Conservation (phyloP, 2,329 filamentous ascomycete species). For the Aspergillus flavus region DNA sequence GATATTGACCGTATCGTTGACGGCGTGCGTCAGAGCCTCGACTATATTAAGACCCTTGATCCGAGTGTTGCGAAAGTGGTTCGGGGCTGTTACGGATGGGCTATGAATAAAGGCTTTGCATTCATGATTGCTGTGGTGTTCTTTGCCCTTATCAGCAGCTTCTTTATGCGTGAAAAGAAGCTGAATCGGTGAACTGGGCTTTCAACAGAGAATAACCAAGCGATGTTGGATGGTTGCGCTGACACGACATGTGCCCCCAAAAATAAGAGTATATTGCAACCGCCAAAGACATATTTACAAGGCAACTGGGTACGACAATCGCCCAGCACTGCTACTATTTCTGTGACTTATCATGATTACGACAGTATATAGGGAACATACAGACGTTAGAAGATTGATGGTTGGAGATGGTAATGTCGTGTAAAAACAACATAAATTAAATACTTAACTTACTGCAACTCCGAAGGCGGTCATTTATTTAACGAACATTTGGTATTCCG, state of each 20-base stretch:
- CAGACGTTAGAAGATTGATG: not conserved
- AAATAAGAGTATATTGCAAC: not conserved
- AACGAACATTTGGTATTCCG: not conserved
- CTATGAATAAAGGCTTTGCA: constrained; percentile 55
- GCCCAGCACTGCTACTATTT: not conserved
- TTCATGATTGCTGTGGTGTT: constrained; percentile 55
- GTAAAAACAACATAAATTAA: not conserved
- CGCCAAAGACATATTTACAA: not conserved
- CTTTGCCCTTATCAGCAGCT: constrained; percentile 48
- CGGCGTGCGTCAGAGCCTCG: constrained; percentile 69
- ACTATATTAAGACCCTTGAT: constrained; percentile 67
- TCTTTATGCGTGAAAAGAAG: constrained; percentile 62
- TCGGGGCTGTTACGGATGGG: constrained; percentile 65
- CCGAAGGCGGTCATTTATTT: not conserved
- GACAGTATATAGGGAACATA: not conserved
- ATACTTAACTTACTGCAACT: not conserved
- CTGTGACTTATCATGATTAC: not conserved
- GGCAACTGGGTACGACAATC: no score
- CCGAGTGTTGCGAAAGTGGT: constrained; percentile 63
- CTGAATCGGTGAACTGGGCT: constrained; percentile 41
- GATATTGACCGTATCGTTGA: constrained; percentile 68
- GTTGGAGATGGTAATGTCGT: not conserved
- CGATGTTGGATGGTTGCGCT: not conserved
- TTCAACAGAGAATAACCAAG: not conserved
- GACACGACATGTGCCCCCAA: not conserved